Percentiles rank a stretch among this genome's conserved stretches.
Evolutionary conservation across 2,329 filamentous ascomycete genomes (phyloP).

Genomic region (Fusarium penzigii): DNA sequence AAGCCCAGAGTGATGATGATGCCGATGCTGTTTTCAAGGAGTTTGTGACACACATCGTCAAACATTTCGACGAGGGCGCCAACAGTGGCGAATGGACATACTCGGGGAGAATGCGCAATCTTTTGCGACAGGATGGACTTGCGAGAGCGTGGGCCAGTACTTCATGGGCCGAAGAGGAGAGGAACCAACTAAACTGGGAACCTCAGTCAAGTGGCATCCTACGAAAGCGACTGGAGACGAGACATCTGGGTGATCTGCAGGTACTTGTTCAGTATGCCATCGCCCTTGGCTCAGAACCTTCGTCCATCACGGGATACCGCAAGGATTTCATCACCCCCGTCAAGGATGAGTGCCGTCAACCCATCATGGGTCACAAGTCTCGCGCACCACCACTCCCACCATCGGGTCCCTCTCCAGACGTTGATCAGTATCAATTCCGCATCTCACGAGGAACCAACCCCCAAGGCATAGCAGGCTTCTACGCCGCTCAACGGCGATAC

Average conservation of each 20-base stretch:
- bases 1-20: conserved; percentile 42
- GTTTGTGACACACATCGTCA: conserved; percentile 48
- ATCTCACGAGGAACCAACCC: conserved; percentile 38
- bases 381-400: conserved; percentile 23
- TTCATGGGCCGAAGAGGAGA: conserved; percentile 36
- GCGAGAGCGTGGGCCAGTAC: conserved; percentile 39
- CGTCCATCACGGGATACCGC: conserved; percentile 29
- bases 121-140: conserved; percentile 43
- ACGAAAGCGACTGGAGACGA: conserved; percentile 47
- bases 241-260: conserved; percentile 43
- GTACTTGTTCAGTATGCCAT: conserved; percentile 42
- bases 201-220: conserved; percentile 44
- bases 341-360: conserved; percentile 37
- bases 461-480: conserved; percentile 37
- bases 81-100: conserved; percentile 46
- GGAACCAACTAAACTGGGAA: conserved; percentile 40
- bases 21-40: conserved; percentile 43
- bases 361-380: conserved; percentile 38
- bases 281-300: conserved; percentile 38
- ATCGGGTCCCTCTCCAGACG: conserved; percentile 26
- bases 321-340: conserved; percentile 39
- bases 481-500: conserved; percentile 38
- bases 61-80: conserved; percentile 47
- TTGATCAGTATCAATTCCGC: conserved; percentile 39
- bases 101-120: conserved; percentile 45